Percentiles rank a stretch among this genome's conserved stretches.
Conservation (phyloP, 202 grass and related monocot species). For the Setaria italica region DNA sequence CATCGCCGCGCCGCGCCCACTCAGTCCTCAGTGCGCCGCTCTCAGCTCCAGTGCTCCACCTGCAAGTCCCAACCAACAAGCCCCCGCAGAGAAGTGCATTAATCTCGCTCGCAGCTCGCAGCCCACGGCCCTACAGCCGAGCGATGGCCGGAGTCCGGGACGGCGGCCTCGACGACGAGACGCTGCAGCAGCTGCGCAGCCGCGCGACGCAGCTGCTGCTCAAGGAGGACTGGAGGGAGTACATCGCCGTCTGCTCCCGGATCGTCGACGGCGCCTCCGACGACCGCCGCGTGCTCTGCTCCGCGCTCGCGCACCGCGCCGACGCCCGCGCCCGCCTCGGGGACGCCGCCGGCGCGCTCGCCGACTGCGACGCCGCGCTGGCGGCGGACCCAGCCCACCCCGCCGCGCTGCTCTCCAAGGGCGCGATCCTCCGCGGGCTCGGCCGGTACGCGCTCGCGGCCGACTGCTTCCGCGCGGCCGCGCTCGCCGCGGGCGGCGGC, state of each 20-base stretch:
- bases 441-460: conserved; percentile 54
- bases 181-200: conserved; percentile 78
- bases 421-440: conserved; percentile 66
- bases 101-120: neutral
- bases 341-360: conserved; percentile 56
- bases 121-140: neutral
- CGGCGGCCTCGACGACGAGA: conserved; percentile 59
- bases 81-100: conserved; percentile 22
- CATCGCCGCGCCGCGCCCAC: conserved; percentile 19
- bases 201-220: conserved; percentile 73
- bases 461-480: conserved; percentile 64
- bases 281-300: conserved; percentile 60
- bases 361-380: conserved; percentile 72
- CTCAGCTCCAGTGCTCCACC: neutral
- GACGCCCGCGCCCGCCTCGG: conserved; percentile 69
- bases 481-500: conserved; percentile 22
- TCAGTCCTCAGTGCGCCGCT: conserved; percentile 16
- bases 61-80: neutral
- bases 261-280: conserved; percentile 51
- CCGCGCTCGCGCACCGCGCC: conserved; percentile 68
- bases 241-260: conserved; percentile 71
- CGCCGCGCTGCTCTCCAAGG: conserved; percentile 74
- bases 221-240: conserved; percentile 86
- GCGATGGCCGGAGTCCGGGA: conserved; percentile 27
- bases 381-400: conserved; percentile 58